phyloP scores from a whole-genome alignment of 257 asterid species.

The Petunia axillaris region DNA sequence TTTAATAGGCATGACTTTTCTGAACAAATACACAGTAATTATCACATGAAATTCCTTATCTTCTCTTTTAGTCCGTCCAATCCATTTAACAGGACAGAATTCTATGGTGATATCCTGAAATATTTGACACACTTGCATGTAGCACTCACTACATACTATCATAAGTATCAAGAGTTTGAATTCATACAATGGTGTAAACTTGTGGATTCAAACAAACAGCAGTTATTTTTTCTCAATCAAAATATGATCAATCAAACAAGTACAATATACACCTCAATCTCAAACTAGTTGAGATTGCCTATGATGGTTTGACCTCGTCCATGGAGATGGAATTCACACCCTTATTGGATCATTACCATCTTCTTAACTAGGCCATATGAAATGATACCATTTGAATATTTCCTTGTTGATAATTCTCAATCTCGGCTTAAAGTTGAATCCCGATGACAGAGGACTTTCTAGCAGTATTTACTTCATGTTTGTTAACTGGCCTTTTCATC shows the following conservation, averaged over 20 bases:
- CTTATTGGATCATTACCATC: neutral
- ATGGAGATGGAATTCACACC: slow-evolving; percentile 13
- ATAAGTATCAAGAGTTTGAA: neutral
- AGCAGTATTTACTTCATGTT: neutral
- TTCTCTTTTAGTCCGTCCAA: neutral
- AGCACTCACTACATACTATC: neutral
- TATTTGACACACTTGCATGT: slow-evolving; percentile 12
- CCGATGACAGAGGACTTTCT: neutral
- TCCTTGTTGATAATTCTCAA: neutral
- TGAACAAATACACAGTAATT: neutral
- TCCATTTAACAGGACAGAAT: neutral
- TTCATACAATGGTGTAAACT: neutral
- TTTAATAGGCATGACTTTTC: neutral
- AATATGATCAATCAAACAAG: neutral
- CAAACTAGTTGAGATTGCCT: neutral
- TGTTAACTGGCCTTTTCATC: neutral
- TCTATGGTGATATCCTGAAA: neutral
- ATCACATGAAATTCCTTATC: neutral
- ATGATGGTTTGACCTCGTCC: neutral
- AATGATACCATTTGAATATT: neutral
- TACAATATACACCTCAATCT: neutral
- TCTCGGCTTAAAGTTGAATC: neutral
- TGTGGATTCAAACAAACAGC: neutral
- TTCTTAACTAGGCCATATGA: neutral
- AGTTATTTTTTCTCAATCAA: neutral